These are phyloP conservation scores for Sextonia rubra DNA, from an alignment of 164 flowering plant species.

Conservation along the genomic window DNA sequence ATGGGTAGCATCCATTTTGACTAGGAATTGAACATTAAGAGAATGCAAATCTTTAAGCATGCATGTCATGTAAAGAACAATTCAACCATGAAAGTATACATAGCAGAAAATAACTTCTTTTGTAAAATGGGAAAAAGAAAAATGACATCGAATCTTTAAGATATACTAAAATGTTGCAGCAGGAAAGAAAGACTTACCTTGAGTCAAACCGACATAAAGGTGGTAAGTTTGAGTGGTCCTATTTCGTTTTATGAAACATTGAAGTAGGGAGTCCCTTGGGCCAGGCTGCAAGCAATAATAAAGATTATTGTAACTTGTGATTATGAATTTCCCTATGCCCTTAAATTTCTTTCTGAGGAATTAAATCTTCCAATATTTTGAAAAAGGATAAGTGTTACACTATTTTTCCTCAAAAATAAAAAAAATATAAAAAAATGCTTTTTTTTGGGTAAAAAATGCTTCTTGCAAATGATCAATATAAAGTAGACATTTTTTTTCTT, in stretches of 20 bases:
- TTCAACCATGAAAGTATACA: neutral
- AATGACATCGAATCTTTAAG: neutral
- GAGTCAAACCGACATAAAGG: slow-evolving; percentile 66
- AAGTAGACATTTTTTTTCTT: too few species aligned
- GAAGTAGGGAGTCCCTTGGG: slow-evolving; percentile 62
- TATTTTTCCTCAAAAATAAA: too few species aligned
- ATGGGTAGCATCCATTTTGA: neutral
- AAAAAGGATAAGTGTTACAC: neutral
- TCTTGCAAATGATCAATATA: neutral
- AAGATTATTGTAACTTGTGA: neutral
- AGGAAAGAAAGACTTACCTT: slow-evolving; percentile 35
- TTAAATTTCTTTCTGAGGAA: neutral
- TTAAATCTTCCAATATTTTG: neutral
- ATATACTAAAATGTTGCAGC: neutral
- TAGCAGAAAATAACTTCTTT: neutral
- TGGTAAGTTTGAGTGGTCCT: slow-evolving; percentile 56
- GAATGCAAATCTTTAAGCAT: neutral
- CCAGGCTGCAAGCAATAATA: slow-evolving; percentile 67
- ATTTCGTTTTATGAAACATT: slow-evolving; percentile 80
- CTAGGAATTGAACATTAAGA: neutral
- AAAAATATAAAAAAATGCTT: neutral
- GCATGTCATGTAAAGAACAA: neutral
- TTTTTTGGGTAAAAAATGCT: neutral
- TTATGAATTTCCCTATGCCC: neutral
- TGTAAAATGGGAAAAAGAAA: neutral